Conservation (phyloP, 139 green algal species). For the Micromonas commoda region DNA sequence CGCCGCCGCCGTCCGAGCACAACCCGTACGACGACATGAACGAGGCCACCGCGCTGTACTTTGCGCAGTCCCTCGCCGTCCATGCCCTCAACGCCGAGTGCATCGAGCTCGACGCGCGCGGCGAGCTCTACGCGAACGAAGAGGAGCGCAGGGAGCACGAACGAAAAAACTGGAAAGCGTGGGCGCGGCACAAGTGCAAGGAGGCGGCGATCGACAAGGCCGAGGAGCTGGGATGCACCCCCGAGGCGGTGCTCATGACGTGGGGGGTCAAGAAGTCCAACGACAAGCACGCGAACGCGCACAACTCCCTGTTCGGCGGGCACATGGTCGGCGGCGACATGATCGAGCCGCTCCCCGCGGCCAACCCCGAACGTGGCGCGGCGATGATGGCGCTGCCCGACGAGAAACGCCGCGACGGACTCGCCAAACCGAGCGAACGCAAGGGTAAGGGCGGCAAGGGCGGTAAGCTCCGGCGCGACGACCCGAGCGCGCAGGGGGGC, state of each 20-base stretch:
- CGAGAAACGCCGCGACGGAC: too few relatives aligned
- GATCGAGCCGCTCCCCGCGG: not conserved
- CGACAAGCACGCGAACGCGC: not conserved
- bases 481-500: constrained; percentile 8
- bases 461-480: not conserved
- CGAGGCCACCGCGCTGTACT: not conserved
- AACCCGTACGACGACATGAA: not conserved
- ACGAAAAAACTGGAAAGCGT: not conserved
- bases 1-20: not conserved
- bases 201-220: too few relatives aligned
- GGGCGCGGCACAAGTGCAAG: not conserved
- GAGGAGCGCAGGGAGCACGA: not conserved
- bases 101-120: not conserved
- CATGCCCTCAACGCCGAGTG: not conserved
- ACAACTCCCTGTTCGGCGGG: not conserved
- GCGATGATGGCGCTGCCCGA: not conserved
- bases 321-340: not conserved
- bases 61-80: not conserved
- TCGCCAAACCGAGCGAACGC: too few relatives aligned
- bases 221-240: not conserved
- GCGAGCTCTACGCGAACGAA: not conserved
- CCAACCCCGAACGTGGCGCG: not conserved
- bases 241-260: not conserved
- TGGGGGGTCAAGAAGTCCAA: not conserved
- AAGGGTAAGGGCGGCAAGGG: too few relatives aligned